Evolutionary conservation across 805 yeast species (phyloP).

Genomic region (Kluyveromyces dobzhanskii): DNA sequence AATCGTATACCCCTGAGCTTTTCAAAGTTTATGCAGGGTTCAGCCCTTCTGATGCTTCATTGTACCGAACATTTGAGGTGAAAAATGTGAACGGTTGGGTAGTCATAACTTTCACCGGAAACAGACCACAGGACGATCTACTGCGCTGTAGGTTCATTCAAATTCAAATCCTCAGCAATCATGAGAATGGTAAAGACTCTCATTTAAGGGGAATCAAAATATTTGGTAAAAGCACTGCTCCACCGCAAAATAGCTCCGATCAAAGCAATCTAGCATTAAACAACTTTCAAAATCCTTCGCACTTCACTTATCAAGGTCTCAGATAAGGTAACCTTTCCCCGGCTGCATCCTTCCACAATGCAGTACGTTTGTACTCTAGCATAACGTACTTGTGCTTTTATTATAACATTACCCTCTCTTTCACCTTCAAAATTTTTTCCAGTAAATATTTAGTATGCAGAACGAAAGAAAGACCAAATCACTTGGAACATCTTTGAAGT

Average conservation of each 20-base stretch:
- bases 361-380: no score
- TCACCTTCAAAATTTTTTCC: no score
- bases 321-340: background rate
- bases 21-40: conserved; percentile 28
- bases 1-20: conserved; percentile 76
- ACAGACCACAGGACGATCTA: conserved; percentile 15
- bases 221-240: conserved; percentile 7
- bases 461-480: no score
- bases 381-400: no score
- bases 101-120: conserved; percentile 20
- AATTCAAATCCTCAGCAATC: conserved; percentile 41
- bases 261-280: background rate
- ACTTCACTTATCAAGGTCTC: background rate
- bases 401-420: no score
- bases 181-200: conserved; percentile 93
- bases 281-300: background rate
- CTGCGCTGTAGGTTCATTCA: conserved; percentile 25
- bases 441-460: no score
- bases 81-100: conserved; percentile 28
- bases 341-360: no score
- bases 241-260: background rate
- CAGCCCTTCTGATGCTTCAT: conserved; percentile 20
- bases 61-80: conserved; percentile 21
- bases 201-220: conserved; percentile 67
- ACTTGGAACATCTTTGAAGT: no score